These are phyloP conservation scores for Castanopsis chinensis DNA, from an alignment of 306 rosid genomes.

Conservation along the genomic window DNA sequence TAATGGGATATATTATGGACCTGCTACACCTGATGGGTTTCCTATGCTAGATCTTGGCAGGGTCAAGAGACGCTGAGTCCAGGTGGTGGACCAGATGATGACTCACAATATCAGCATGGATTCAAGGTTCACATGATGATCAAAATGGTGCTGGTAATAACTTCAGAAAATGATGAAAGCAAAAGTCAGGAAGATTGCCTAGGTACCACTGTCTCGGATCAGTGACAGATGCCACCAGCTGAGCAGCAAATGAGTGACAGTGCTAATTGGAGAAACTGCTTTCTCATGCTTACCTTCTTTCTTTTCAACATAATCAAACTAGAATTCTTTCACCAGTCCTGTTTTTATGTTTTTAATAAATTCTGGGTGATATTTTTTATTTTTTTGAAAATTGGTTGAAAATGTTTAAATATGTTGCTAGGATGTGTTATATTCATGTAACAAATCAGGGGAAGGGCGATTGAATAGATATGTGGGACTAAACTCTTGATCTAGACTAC, in stretches of 20 bases:
- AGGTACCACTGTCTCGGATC: constrained; percentile 42
- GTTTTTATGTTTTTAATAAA: background rate
- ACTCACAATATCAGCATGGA: constrained; percentile 57
- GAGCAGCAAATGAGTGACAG: background rate
- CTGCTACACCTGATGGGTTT: constrained; percentile 79
- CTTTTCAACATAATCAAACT: constrained; percentile 4
- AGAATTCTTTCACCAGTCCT: constrained; percentile 7
- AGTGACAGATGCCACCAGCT: constrained; percentile 32
- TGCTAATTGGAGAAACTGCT: constrained; percentile 34
- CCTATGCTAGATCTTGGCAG: constrained; percentile 78
- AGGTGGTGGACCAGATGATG: constrained; percentile 67
- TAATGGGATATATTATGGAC: constrained; percentile 84
- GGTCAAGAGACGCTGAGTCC: constrained; percentile 63
- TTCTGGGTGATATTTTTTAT: background rate
- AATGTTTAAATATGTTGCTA: background rate
- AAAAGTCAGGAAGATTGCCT: constrained; percentile 63
- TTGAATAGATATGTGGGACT: background rate
- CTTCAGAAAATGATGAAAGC: constrained; percentile 67
- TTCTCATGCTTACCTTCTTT: constrained; percentile 26
- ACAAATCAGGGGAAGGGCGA: background rate
- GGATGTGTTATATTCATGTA: background rate
- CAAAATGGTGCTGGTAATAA: constrained; percentile 40
- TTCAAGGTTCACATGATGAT: constrained; percentile 50
- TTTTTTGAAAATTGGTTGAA: background rate
- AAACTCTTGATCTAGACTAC: background rate